A percentile compares a stretch with the other conserved stretches of the same genome.
Evolutionary conservation across 2,329 filamentous ascomycete genomes (phyloP).

Genomic region (Phyllosticta paracitricarpa): DNA sequence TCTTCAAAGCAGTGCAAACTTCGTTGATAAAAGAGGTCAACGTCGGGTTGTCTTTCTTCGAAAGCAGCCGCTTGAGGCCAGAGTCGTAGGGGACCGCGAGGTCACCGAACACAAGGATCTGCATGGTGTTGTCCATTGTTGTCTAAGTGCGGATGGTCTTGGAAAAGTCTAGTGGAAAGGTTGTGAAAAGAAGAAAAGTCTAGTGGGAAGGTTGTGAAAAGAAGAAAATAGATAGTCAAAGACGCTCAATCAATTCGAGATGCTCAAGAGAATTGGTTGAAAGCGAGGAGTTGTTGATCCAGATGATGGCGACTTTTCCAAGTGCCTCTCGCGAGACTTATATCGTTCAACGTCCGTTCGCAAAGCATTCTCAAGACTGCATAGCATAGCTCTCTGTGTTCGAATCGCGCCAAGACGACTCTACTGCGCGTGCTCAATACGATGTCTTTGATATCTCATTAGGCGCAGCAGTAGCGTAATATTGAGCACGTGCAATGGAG

Average conservation of each 20-base stretch:
- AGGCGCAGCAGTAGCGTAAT: too few species aligned
- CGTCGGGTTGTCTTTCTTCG: neutral
- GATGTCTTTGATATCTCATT: too few species aligned
- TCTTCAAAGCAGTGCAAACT: neutral
- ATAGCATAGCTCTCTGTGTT: too few species aligned
- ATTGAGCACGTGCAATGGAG: too few species aligned
- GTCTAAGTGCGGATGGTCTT: constrained; percentile 7
- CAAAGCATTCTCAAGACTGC: too few species aligned
- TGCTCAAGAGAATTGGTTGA: neutral
- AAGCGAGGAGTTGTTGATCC: neutral
- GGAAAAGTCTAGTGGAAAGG: constrained; percentile 3
- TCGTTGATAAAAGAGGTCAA: neutral
- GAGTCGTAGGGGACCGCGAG: constrained; percentile 2
- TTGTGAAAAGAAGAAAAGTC: neutral
- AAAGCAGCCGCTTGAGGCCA: constrained; percentile 7
- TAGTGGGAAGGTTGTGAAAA: neutral
- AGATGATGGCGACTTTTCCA: neutral
- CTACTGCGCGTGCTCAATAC: too few species aligned
- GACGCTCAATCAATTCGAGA: neutral
- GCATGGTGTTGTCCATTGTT: constrained; percentile 11
- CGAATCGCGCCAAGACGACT: too few species aligned
- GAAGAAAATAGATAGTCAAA: neutral
- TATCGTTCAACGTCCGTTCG: too few species aligned
- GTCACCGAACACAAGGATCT: constrained; percentile 11
- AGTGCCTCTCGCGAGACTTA: too few species aligned